Conservation (phyloP, 2,329 filamentous ascomycete genomes). For the Byssochlamys sp. region DNA sequence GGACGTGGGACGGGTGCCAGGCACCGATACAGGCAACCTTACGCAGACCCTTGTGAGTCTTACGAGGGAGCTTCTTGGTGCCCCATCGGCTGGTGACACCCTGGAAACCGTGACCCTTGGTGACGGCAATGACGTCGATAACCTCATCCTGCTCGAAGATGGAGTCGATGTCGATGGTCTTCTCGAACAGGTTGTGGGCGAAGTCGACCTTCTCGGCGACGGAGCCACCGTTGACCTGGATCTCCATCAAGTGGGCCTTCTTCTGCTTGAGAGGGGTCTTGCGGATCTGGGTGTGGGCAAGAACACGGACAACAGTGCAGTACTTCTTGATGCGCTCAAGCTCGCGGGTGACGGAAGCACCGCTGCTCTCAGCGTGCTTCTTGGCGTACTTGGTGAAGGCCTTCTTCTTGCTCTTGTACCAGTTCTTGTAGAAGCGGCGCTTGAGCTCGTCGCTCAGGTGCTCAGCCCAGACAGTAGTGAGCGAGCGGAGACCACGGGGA, state of each 20-base stretch:
- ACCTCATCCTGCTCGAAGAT: conserved; percentile 99
- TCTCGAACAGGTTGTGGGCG: conserved; percentile 94
- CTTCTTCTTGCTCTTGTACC: conserved; percentile 99
- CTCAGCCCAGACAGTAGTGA: conserved; percentile 99
- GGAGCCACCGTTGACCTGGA: conserved; percentile 97
- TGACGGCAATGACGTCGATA: conserved; percentile 97
- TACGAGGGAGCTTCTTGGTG: conserved; percentile 99
- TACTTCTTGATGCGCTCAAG: conserved; percentile 99
- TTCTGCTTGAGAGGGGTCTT: conserved; percentile 99
- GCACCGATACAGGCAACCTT: conserved; percentile 99
- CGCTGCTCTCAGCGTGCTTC: conserved; percentile 93
- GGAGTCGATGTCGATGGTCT: conserved; percentile 83
- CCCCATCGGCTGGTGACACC: conserved; percentile 98
- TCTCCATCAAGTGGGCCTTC: conserved; percentile 99
- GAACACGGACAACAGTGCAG: conserved; percentile 97
- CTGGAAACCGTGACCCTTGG: conserved; percentile 97
- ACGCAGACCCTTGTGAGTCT: conserved; percentile 99
- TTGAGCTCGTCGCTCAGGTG: conserved; percentile 97
- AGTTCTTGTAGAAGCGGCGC: conserved; percentile 99
- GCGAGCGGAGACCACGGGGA: conserved; percentile 94
- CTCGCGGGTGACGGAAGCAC: conserved; percentile 85
- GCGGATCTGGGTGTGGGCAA: conserved; percentile 98
- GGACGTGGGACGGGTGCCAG: conserved; percentile 99
- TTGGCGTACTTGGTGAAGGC: conserved; percentile 99
- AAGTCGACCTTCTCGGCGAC: conserved; percentile 95